phyloP scores from a whole-genome alignment of 352 stramenopile genomes.

The Pythium periplocum region DNA sequence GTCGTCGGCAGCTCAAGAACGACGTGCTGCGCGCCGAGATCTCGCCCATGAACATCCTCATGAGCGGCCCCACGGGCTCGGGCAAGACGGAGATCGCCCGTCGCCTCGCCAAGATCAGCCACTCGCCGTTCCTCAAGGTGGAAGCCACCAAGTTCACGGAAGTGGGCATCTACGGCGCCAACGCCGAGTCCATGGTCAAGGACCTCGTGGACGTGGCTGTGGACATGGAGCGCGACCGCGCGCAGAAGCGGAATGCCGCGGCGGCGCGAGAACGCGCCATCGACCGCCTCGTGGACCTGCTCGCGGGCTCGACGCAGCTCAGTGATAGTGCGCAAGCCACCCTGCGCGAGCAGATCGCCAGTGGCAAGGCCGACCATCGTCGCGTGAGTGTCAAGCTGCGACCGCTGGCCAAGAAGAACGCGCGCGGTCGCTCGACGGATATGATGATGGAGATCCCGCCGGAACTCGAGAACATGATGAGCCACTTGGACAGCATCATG shows the following conservation, averaged over 20 bases:
- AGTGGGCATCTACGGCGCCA: slow-evolving; percentile 97
- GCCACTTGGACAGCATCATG: slow-evolving; percentile 65
- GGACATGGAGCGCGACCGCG: slow-evolving; percentile 77
- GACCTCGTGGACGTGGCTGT: slow-evolving; percentile 96
- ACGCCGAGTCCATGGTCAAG: slow-evolving; percentile 98
- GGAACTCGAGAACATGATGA: slow-evolving; percentile 80
- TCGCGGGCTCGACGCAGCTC: slow-evolving; percentile 30
- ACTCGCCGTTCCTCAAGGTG: slow-evolving; percentile 97
- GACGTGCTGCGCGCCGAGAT: slow-evolving; percentile 83
- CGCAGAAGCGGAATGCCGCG: slow-evolving; percentile 80
- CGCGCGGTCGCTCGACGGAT: slow-evolving; percentile 20
- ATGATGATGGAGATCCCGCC: slow-evolving; percentile 85
- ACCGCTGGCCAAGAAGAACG: slow-evolving; percentile 14
- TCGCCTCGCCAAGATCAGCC: slow-evolving; percentile 95
- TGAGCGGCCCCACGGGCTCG: slow-evolving; percentile 98
- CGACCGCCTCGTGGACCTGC: slow-evolving; percentile 82
- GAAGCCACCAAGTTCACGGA: slow-evolving; percentile 99
- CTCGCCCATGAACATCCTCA: slow-evolving; percentile 99
- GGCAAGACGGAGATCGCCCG: slow-evolving; percentile 98
- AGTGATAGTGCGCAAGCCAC: slow-evolving; percentile 39
- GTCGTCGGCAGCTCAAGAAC: slow-evolving; percentile 90
- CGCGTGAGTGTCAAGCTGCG: slow-evolving; percentile 47
- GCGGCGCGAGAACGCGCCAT: slow-evolving; percentile 88
- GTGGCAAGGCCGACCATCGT: slow-evolving; percentile 41
- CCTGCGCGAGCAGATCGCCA: slow-evolving; percentile 56